Evolutionary conservation across 2,329 filamentous ascomycete species (phyloP).

Genomic region (Aspergillus japonicus): DNA sequence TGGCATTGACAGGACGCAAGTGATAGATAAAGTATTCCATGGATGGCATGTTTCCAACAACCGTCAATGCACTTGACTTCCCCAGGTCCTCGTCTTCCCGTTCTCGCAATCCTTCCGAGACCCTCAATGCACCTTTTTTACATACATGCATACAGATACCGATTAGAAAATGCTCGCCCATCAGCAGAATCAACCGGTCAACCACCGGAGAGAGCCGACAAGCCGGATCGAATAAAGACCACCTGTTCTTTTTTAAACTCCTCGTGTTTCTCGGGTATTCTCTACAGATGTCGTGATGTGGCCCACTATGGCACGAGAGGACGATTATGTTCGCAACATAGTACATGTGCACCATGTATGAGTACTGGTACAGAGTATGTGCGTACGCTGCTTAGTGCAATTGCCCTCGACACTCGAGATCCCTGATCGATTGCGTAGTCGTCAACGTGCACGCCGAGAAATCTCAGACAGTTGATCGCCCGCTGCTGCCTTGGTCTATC

Average conservation of each 20-base stretch:
- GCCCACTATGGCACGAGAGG: background rate
- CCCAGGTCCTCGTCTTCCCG: background rate
- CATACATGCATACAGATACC: background rate
- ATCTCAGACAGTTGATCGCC: conserved; percentile 12
- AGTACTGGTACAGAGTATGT: too few species aligned
- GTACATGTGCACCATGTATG: too few species aligned
- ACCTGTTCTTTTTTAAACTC: background rate
- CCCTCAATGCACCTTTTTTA: background rate
- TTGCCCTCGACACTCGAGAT: background rate
- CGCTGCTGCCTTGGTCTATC: conserved; percentile 7
- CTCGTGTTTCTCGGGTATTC: background rate
- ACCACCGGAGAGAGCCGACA: background rate
- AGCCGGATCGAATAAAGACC: background rate
- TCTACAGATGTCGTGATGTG: background rate
- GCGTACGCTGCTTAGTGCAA: background rate
- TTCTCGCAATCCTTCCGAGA: conserved; percentile 3
- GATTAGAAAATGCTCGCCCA: background rate
- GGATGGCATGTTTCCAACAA: background rate
- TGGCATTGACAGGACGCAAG: background rate
- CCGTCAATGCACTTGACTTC: background rate
- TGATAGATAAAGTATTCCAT: background rate
- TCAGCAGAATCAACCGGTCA: background rate
- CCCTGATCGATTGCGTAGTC: background rate
- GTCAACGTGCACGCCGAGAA: background rate
- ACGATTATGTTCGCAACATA: background rate